Evolutionary conservation across 2,329 filamentous ascomycete species (phyloP).

Genomic region (Aspergillus neotritici): DNA sequence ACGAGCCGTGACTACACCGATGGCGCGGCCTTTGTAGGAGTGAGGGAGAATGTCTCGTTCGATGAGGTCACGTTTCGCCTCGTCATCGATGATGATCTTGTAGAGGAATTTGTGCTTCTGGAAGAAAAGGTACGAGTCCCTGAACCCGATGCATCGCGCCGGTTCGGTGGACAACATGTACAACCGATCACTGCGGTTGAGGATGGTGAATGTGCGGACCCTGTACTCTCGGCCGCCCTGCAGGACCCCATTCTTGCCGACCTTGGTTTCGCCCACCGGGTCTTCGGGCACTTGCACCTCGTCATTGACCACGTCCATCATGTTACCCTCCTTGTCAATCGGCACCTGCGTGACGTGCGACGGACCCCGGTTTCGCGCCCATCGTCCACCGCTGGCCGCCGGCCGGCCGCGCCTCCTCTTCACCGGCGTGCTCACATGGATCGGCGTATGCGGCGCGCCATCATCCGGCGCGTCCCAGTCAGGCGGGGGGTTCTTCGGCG

Average conservation of each 20-base stretch:
- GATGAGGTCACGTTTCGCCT: constrained; percentile 96
- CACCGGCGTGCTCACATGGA: constrained; percentile 47
- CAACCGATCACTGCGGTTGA: constrained; percentile 72
- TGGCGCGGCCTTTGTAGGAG: constrained; percentile 96
- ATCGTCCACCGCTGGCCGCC: constrained; percentile 55
- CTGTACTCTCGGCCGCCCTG: constrained; percentile 84
- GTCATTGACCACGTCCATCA: constrained; percentile 84
- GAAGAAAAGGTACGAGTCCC: constrained; percentile 98
- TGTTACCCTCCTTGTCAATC: constrained; percentile 88
- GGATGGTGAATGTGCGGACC: constrained; percentile 89
- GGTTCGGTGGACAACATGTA: constrained; percentile 99
- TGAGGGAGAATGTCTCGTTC: constrained; percentile 92
- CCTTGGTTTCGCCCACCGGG: constrained; percentile 82
- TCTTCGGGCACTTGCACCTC: constrained; percentile 87
- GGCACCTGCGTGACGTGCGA: constrained; percentile 76
- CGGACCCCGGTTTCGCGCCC: constrained; percentile 67
- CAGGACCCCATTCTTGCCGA: constrained; percentile 81
- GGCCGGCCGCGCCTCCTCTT: constrained; percentile 55
- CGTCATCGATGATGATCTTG: constrained; percentile 96
- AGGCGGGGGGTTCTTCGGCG: constrained; percentile 75
- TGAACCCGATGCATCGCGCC: constrained; percentile 90
- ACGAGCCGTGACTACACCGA: constrained; percentile 91
- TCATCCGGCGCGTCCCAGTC: constrained; percentile 64
- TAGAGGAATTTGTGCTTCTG: constrained; percentile 93
- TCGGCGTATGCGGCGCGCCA: constrained; percentile 40